Conservation (phyloP, 148 eudicot species). For the Persicaria maculosa region DNA sequence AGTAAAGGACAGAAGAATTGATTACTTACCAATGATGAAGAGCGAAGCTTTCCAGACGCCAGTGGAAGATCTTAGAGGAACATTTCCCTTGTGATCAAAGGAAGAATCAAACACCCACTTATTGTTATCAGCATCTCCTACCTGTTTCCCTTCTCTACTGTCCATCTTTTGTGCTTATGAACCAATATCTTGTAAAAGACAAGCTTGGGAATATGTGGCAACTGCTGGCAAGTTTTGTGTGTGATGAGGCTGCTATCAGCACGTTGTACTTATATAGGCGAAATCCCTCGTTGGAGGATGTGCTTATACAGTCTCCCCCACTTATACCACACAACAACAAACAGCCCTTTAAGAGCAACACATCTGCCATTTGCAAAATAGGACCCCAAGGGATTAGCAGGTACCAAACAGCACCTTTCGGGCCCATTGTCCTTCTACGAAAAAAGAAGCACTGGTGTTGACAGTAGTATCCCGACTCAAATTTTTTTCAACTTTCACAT, state of each 20-base stretch:
- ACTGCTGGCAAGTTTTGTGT: background rate
- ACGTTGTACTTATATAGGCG: background rate
- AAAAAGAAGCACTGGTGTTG: too few species aligned
- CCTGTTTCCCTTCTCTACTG: background rate
- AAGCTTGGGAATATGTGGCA: background rate
- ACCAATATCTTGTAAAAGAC: background rate
- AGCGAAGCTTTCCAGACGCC: constrained; percentile 88
- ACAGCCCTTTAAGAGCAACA: too few species aligned
- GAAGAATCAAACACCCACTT: constrained; percentile 77
- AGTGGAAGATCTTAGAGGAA: constrained; percentile 58
- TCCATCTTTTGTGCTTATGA: background rate
- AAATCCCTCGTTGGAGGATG: background rate
- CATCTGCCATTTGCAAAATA: too few species aligned
- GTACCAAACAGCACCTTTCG: too few species aligned
- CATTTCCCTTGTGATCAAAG: constrained; percentile 52
- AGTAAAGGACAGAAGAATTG: background rate
- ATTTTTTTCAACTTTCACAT: too few species aligned
- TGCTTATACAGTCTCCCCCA: too few species aligned
- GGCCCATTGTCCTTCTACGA: too few species aligned
- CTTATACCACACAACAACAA: too few species aligned
- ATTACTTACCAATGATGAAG: constrained; percentile 63
- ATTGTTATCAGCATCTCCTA: constrained; percentile 22
- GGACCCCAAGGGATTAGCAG: too few species aligned
- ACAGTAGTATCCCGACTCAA: too few species aligned
- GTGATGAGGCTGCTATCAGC: background rate